Conservation (phyloP, 148 eudicot species). For the Heliosperma pusillum region DNA sequence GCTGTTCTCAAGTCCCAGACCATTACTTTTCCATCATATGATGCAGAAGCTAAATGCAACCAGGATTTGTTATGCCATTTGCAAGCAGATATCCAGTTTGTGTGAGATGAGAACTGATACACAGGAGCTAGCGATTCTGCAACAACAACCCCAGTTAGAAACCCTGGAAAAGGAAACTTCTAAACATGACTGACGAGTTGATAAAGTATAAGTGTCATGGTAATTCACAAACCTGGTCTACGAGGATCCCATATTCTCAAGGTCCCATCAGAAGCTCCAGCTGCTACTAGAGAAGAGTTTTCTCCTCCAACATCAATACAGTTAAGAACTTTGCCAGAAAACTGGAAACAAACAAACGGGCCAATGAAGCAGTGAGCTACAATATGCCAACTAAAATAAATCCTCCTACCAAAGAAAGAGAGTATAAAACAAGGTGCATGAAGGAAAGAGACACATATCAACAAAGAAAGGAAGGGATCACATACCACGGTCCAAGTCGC, state of each 20-base stretch:
- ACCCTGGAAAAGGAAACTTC: not conserved
- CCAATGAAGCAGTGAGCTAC: not conserved
- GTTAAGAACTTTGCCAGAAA: conserved; percentile 72
- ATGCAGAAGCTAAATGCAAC: conserved; percentile 79
- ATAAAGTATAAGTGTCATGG: not conserved
- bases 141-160: conserved; percentile 17
- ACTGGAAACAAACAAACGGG: conserved; percentile 34
- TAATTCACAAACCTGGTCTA: conserved; percentile 60
- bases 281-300: conserved; percentile 77
- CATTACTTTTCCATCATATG: conserved; percentile 94
- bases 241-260: conserved; percentile 99
- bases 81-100: conserved; percentile 85
- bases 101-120: conserved; percentile 82
- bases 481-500: conserved; percentile 72
- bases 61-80: conserved; percentile 88
- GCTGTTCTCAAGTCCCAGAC: conserved; percentile 93
- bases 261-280: conserved; percentile 80
- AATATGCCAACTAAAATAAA: not conserved
- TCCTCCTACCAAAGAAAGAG: not conserved
- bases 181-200: not conserved
- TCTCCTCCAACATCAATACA: conserved; percentile 90
- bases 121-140: conserved; percentile 80
- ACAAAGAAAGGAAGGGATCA: not conserved
- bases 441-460: too few species aligned
- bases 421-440: too few species aligned